Evolutionary conservation across 208 protist genomes (phyloP).

Genomic region (Crithidia expoeki): DNA sequence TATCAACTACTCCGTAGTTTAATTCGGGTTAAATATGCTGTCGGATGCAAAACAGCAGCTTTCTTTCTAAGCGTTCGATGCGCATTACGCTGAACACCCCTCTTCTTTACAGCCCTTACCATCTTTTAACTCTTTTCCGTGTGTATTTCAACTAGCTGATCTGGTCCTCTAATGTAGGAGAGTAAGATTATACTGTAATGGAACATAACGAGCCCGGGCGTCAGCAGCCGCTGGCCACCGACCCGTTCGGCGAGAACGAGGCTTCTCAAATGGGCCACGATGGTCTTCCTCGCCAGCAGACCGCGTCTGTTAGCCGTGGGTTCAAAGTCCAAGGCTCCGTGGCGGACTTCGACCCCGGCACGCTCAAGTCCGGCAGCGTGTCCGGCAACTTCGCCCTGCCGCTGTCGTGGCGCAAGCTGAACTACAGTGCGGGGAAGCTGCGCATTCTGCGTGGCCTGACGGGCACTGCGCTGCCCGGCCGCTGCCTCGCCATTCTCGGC

Average conservation of each 20-base stretch:
- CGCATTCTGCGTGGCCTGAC: constrained; percentile 70
- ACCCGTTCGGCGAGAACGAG: constrained; percentile 1
- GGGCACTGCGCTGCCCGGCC: constrained; percentile 69
- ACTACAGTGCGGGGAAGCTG: constrained; percentile 47
- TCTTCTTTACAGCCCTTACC: no score
- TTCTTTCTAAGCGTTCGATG: no score
- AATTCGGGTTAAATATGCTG: no score
- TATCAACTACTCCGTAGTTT: no score
- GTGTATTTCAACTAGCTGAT: no score
- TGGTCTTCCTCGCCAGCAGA: not conserved
- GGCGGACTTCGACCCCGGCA: constrained; percentile 49
- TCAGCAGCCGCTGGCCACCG: not conserved
- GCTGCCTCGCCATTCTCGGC: constrained; percentile 84
- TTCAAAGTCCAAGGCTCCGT: constrained; percentile 49
- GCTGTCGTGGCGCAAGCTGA: constrained; percentile 75
- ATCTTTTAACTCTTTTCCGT: no score
- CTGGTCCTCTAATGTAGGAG: no score
- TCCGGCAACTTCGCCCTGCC: constrained; percentile 53
- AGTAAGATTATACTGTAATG: no score
- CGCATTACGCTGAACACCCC: no score
- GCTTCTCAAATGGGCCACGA: not conserved
- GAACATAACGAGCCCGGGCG: no score
- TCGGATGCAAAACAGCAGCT: no score
- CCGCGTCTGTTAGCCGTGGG: constrained; percentile 19
- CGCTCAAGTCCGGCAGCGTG: constrained; percentile 33